phyloP scores from a whole-genome alignment of 345 rosid genomes.

The Pseudoturritis turrita region DNA sequence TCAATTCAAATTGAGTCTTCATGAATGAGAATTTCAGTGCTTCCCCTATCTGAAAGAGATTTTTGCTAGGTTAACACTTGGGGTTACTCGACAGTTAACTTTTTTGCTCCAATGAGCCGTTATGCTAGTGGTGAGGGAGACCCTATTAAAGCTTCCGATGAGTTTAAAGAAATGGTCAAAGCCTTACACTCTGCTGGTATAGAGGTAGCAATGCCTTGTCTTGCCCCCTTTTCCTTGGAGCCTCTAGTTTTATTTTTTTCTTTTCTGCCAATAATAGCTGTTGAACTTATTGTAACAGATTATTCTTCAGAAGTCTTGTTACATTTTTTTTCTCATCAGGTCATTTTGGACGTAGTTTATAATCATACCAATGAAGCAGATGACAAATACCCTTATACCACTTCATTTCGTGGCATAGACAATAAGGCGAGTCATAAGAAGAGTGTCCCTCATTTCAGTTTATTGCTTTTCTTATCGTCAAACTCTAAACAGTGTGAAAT shows the following conservation, averaged over 20 bases:
- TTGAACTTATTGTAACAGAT: not conserved
- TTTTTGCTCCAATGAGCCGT: conserved; percentile 96
- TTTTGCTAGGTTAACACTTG: conserved; percentile 76
- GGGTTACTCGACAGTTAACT: conserved; percentile 97
- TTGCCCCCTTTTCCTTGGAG: not conserved
- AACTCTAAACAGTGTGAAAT: not conserved
- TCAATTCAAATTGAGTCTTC: not conserved
- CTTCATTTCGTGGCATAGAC: conserved; percentile 96
- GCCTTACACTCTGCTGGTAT: conserved; percentile 89
- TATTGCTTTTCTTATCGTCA: not conserved
- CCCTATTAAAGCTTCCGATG: conserved; percentile 68
- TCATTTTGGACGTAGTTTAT: conserved; percentile 92
- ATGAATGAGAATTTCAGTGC: not conserved
- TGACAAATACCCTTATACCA: conserved; percentile 70
- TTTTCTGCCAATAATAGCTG: not conserved
- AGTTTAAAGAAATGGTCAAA: conserved; percentile 93
- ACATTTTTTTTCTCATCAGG: conserved; percentile 42
- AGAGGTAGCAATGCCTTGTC: conserved; percentile 51
- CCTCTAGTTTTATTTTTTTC: not conserved
- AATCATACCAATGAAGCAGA: conserved; percentile 97
- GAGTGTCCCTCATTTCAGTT: not conserved
- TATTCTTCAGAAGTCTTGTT: not conserved
- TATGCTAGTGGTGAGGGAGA: conserved; percentile 88
- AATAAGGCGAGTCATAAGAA: conserved; percentile 53
- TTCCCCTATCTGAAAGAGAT: not conserved